Percentiles rank a stretch among this genome's conserved stretches.
Evolutionary conservation across 163 green algal species (phyloP).

Genomic region (Chlamydomonas reinhardtii): DNA sequence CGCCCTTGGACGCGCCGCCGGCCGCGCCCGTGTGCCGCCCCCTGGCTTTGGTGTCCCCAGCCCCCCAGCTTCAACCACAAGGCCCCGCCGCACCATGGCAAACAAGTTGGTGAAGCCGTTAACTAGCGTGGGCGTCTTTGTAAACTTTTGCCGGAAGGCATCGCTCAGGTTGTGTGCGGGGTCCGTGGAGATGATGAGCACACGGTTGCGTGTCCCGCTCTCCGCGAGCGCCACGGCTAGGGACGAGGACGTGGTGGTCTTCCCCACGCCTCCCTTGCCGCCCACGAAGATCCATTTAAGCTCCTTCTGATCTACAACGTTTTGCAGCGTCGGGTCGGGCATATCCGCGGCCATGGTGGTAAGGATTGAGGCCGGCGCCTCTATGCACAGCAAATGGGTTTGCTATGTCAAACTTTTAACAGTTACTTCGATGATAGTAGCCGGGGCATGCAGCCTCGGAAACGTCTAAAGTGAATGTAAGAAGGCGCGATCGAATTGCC

Average conservation of each 20-base stretch:
- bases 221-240: slow-evolving; percentile 90
- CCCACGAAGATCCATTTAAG: slow-evolving; percentile 98
- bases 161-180: slow-evolving; percentile 98
- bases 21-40: not conserved
- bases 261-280: slow-evolving; percentile 93
- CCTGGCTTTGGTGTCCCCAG: too few relatives aligned
- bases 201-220: slow-evolving; percentile 75
- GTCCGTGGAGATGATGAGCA: slow-evolving; percentile 98
- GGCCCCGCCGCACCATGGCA: slow-evolving; percentile 86
- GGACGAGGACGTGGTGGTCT: slow-evolving; percentile 94
- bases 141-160: slow-evolving; percentile 98
- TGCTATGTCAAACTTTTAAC: too few relatives aligned
- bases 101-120: slow-evolving; percentile 95
- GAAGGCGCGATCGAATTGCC: too few relatives aligned
- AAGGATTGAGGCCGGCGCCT: too few relatives aligned
- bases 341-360: slow-evolving; percentile 29
- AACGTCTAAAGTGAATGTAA: too few relatives aligned
- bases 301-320: slow-evolving; percentile 88
- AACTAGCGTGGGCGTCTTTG: slow-evolving; percentile 83
- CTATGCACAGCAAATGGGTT: too few relatives aligned
- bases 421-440: too few relatives aligned
- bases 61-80: too few relatives aligned
- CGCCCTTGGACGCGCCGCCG: too few relatives aligned
- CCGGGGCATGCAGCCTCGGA: too few relatives aligned
- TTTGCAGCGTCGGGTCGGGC: slow-evolving; percentile 83